Conservation (phyloP, 2,329 filamentous ascomycete genomes). For the Ophiocordyceps camponoti-floridani region DNA sequence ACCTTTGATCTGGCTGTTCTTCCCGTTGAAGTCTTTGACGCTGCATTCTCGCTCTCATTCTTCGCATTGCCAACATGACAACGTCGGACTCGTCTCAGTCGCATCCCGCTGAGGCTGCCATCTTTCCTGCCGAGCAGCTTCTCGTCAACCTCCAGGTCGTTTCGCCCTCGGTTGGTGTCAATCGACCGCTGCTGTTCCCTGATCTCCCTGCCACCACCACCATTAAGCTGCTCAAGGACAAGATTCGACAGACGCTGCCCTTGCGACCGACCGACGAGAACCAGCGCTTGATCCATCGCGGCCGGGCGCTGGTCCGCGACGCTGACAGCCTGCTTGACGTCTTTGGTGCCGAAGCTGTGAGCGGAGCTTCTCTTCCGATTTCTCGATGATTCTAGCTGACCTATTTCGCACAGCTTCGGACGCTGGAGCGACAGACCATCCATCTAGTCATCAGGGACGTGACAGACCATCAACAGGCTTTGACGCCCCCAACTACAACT, state of each 20-base stretch:
- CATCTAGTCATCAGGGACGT: conserved; percentile 32
- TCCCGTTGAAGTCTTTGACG: not conserved
- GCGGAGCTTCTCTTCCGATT: conserved; percentile 5
- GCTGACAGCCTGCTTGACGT: conserved; percentile 36
- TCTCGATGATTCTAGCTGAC: not conserved
- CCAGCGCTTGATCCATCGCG: conserved; percentile 43
- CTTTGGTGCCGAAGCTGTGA: conserved; percentile 36
- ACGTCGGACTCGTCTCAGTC: conserved; percentile 13
- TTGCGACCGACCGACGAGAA: conserved; percentile 32
- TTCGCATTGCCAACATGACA: conserved; percentile 15
- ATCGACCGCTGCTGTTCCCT: conserved; percentile 29
- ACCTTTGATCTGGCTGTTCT: not conserved
- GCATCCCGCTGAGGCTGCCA: conserved; percentile 1
- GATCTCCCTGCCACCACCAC: conserved; percentile 31
- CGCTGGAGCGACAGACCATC: conserved; percentile 29
- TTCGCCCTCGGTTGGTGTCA: conserved; percentile 38
- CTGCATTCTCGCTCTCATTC: not conserved
- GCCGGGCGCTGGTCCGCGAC: conserved; percentile 35
- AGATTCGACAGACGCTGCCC: conserved; percentile 32
- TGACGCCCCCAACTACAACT: conserved; percentile 8
- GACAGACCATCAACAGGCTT: conserved; percentile 11
- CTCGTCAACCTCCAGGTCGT: conserved; percentile 38
- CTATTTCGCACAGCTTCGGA: conserved; percentile 18
- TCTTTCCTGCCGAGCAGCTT: conserved; percentile 11
- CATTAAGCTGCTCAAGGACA: conserved; percentile 37